These are phyloP conservation scores for Darksidea phi DNA, from an alignment of 495 filamentous ascomycete species.

Conservation along the genomic window DNA sequence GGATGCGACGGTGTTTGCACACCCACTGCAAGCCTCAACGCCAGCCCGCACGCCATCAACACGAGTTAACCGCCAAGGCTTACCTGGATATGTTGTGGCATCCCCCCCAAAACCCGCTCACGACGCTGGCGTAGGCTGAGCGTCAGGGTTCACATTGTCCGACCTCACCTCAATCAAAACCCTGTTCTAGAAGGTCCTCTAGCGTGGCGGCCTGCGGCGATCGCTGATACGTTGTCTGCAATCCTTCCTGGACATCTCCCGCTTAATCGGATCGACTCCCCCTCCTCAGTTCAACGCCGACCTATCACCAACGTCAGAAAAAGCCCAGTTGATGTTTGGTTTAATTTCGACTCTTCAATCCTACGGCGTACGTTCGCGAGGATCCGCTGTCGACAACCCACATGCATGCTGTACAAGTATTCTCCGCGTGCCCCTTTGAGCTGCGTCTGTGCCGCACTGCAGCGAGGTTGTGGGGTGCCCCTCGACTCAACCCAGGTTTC, in stretches of 20 bases:
- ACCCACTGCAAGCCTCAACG: constrained; percentile 26
- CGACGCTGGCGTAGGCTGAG: neutral
- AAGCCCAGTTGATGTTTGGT: neutral
- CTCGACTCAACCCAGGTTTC: constrained; percentile 29
- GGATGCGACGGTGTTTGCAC: constrained; percentile 13
- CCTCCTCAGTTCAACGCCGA: neutral
- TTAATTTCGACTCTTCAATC: constrained; percentile 16
- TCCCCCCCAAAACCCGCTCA: constrained; percentile 2
- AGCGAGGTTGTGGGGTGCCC: constrained; percentile 22
- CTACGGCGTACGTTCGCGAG: neutral
- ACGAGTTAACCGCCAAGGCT: constrained; percentile 3
- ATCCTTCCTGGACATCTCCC: neutral
- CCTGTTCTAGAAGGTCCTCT: constrained; percentile 29
- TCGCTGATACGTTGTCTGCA: neutral
- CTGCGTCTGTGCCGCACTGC: constrained; percentile 13
- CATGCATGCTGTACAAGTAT: constrained; percentile 10
- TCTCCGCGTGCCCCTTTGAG: constrained; percentile 23
- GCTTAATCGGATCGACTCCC: constrained; percentile 16
- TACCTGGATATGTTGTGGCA: neutral
- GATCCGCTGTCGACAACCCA: constrained; percentile 7
- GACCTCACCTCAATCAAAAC: constrained; percentile 18
- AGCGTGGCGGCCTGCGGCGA: constrained; percentile 19
- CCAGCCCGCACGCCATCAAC: constrained; percentile 8
- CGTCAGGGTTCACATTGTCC: constrained; percentile 8
- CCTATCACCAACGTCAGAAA: neutral